Conservation (phyloP, 202 grass and related monocot species). For the Panicum hallii region DNA sequence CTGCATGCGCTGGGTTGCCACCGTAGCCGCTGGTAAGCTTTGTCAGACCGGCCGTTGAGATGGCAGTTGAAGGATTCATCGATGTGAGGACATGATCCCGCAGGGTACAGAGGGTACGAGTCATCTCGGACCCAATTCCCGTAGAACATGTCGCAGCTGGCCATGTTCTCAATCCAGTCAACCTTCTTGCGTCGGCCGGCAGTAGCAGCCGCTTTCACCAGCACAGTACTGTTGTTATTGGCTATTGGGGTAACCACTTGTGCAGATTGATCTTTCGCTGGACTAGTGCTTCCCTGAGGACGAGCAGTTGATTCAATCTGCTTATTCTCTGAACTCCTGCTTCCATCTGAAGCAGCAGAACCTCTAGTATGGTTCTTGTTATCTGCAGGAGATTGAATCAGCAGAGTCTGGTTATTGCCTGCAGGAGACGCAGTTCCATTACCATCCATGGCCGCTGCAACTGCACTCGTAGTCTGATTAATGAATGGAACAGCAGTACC, state of each 20-base stretch:
- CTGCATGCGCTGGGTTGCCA: constrained; percentile 82
- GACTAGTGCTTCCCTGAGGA: constrained; percentile 30
- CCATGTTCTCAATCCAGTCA: constrained; percentile 74
- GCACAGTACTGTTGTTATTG: constrained; percentile 36
- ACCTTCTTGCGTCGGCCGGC: constrained; percentile 36
- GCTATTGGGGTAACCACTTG: neutral
- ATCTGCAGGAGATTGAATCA: constrained; percentile 25
- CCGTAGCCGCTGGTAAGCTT: constrained; percentile 69
- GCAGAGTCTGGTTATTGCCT: constrained; percentile 45
- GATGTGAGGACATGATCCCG: constrained; percentile 71
- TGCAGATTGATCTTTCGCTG: constrained; percentile 23
- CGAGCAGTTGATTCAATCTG: constrained; percentile 28
- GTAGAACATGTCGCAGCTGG: constrained; percentile 78
- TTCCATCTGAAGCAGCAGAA: constrained; percentile 44
- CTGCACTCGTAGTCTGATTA: constrained; percentile 44
- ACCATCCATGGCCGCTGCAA: constrained; percentile 25
- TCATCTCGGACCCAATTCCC: constrained; percentile 79
- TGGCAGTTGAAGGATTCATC: constrained; percentile 86
- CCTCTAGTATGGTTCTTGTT: constrained; percentile 49
- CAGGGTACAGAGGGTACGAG: constrained; percentile 63
- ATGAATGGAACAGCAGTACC: constrained; percentile 25
- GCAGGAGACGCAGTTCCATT: constrained; percentile 46
- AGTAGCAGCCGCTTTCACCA: constrained; percentile 22
- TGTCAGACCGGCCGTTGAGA: constrained; percentile 71
- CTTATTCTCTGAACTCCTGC: constrained; percentile 40